Percentiles rank a stretch among this genome's conserved stretches.
Evolutionary conservation across 768 basidiomycete genomes (phyloP).

Genomic region (Amanita rubescens): DNA sequence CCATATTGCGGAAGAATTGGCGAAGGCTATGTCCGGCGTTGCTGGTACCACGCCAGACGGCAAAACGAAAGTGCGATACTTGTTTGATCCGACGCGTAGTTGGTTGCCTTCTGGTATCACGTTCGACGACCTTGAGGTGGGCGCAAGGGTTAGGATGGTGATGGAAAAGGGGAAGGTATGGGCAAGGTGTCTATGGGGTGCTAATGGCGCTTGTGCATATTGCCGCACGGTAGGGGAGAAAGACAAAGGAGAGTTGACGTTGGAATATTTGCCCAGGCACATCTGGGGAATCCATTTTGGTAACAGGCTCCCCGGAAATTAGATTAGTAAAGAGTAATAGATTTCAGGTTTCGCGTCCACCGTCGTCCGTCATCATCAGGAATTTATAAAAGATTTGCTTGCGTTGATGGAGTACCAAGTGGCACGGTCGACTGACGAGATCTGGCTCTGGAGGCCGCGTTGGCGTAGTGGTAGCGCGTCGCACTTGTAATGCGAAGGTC

Average conservation of each 20-base stretch:
- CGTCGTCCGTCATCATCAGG: too few species aligned
- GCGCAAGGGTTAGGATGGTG: background rate
- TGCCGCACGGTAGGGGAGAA: background rate
- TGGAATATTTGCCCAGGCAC: background rate
- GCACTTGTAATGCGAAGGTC: slow-evolving; percentile 41
- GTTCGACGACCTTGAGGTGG: background rate
- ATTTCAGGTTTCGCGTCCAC: too few species aligned
- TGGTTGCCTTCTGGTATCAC: background rate
- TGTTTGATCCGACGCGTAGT: background rate
- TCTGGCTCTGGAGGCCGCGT: slow-evolving; percentile 15
- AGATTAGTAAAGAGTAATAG: background rate
- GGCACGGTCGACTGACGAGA: background rate
- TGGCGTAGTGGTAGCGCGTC: slow-evolving; percentile 39
- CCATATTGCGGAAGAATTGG: background rate
- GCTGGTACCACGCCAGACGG: background rate
- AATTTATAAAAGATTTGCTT: too few species aligned
- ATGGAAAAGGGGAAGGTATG: slow-evolving; percentile 1
- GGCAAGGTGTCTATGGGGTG: slow-evolving; percentile 1
- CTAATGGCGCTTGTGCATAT: background rate
- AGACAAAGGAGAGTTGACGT: background rate
- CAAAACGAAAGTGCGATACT: background rate
- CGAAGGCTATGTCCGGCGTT: background rate
- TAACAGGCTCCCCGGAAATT: background rate
- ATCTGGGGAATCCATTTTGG: background rate
- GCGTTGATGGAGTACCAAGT: background rate